A percentile compares a stretch with the other conserved stretches of the same genome.
phyloP scores from a whole-genome alignment of 1,139 yeast genomes.

The Nakaseomyces sp. region DNA sequence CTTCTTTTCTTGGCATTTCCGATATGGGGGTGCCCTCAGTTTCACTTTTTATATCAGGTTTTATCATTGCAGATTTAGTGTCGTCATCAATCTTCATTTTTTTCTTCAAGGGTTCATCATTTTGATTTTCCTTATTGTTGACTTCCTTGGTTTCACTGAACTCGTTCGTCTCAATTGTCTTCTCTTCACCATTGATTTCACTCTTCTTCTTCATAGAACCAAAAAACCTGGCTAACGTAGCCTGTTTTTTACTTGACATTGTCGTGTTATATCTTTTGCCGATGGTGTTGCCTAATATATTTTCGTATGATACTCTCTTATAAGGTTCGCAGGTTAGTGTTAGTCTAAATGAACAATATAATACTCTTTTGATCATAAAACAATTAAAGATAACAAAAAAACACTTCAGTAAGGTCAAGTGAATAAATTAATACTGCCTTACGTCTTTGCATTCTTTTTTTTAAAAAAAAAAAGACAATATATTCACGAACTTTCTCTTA shows the following conservation, averaged over 20 bases:
- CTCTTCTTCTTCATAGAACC: conserved; percentile 15
- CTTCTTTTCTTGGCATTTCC: background rate
- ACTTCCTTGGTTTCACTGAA: background rate
- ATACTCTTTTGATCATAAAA: background rate
- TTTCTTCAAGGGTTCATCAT: conserved; percentile 4
- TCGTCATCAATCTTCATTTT: background rate
- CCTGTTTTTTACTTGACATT: conserved; percentile 15
- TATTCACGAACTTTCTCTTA: too few relatives aligned
- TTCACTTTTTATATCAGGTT: background rate
- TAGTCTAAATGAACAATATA: background rate
- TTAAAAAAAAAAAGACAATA: too few relatives aligned
- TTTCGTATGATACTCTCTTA: background rate
- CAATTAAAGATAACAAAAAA: too few relatives aligned
- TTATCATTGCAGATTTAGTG: background rate
- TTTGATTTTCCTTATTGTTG: background rate
- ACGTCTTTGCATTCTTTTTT: too few relatives aligned
- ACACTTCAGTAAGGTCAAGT: too few relatives aligned
- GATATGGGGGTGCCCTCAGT: background rate
- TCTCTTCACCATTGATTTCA: background rate
- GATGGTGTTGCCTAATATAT: background rate
- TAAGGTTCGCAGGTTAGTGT: background rate
- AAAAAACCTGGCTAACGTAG: conserved; percentile 26
- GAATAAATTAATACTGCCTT: too few relatives aligned
- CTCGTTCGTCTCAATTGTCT: background rate
- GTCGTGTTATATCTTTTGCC: background rate